Evolutionary conservation across 495 filamentous ascomycete species (phyloP), one percentile per base, ranked within the genome.

Genomic region (Poronia punctata): DNA sequence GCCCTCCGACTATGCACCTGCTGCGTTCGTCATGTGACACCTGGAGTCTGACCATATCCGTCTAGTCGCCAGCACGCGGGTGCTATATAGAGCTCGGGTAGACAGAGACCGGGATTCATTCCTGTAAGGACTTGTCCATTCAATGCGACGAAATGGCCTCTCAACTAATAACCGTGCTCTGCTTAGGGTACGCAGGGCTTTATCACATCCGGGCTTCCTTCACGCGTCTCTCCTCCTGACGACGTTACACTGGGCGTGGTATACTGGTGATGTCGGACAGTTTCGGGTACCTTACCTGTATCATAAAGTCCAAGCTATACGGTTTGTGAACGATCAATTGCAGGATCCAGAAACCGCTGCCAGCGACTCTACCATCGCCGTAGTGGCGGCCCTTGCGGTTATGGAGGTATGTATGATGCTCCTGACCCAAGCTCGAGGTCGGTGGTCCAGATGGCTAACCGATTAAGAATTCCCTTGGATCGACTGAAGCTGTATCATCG

Each of bases 291-390:
- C 53, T 19, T 57, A 57, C 36, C 50, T 59, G 20, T 53, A 61
- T 27, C 58, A 59, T 39, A 61, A 61, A 31, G 40, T 55, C 21
- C 53, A 53, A 17, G 54, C 55, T 8, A 59, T 57, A 48, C 50
- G 50, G 38, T 59, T 64, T 20, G 64, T 65, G 38, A 65, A 57
- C 14, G 50, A 64, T 31, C 57, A 65, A 44, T 26, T 65, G 21
- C 46, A 43, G 27, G 46, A 46, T 17, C 47, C 53, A 7, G 42
- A 53, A 10, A 56, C 46, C 10, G 57, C 50, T 23, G 42, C 56
- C 9, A 57, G 50, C 31, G 62, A 64, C 41, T 55, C 54, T 33
- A 56, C 57, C 2, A 60, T 67, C 22, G 56, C 55, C 19, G 59
- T 61, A 7, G 59, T 67, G 10, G 57, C 60, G 28, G 56, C 52